Evolutionary conservation across 257 asterid genomes (phyloP).

Genomic region (Nicotiana knightiana): DNA sequence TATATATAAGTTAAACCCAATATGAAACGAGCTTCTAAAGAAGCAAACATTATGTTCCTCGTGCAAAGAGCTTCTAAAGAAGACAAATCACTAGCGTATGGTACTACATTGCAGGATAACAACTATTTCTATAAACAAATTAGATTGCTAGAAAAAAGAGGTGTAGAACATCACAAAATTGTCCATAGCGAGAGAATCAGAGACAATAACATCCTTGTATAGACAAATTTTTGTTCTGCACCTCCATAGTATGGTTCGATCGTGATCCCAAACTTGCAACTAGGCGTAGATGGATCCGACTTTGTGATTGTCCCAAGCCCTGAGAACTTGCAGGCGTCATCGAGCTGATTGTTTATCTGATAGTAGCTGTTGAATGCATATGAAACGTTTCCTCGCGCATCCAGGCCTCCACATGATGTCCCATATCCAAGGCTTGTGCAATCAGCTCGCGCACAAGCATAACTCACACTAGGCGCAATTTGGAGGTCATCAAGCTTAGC

Average conservation of each 20-base stretch:
- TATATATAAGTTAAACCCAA: too few relatives aligned
- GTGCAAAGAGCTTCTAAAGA: neutral
- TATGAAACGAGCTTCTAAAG: too few relatives aligned
- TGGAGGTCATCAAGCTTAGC: slow-evolving; percentile 40
- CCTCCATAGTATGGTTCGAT: slow-evolving; percentile 51
- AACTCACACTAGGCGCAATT: slow-evolving; percentile 57
- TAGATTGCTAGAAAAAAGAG: neutral
- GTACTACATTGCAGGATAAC: neutral
- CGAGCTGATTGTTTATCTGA: slow-evolving; percentile 59
- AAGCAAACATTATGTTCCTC: neutral
- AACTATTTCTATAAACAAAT: slow-evolving; percentile 11
- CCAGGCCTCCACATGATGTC: slow-evolving; percentile 62
- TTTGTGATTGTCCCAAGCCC: slow-evolving; percentile 60
- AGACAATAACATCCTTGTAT: slow-evolving; percentile 16
- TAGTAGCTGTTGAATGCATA: slow-evolving; percentile 77
- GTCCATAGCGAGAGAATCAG: slow-evolving; percentile 34
- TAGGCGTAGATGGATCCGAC: slow-evolving; percentile 59
- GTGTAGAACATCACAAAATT: slow-evolving; percentile 24
- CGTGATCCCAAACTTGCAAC: slow-evolving; percentile 53
- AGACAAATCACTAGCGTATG: neutral
- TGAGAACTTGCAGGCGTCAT: slow-evolving; percentile 54
- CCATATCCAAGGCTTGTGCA: slow-evolving; percentile 69
- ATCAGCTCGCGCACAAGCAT: slow-evolving; percentile 64
- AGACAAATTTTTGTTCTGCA: slow-evolving; percentile 18
- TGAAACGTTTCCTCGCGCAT: slow-evolving; percentile 49